Percentiles rank a stretch among this genome's conserved stretches.
Evolutionary conservation across 768 basidiomycete genomes (phyloP).

Genomic region (Pleurotus sapidus): DNA sequence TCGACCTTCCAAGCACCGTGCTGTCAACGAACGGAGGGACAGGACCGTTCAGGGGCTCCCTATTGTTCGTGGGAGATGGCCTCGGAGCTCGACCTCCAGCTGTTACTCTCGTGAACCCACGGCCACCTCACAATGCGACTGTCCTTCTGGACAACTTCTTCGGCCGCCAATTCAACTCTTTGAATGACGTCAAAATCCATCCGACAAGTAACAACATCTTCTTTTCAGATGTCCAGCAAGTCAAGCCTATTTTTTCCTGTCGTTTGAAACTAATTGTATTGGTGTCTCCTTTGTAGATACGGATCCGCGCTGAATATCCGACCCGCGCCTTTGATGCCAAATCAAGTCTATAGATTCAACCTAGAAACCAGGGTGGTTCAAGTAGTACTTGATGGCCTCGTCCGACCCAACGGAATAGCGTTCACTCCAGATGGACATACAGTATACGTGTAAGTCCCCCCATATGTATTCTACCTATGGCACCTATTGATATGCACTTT

Average conservation of each 20-base stretch:
- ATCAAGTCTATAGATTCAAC: conserved; percentile 77
- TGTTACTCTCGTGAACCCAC: conserved; percentile 62
- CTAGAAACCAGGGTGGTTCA: conserved; percentile 60
- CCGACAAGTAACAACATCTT: conserved; percentile 62
- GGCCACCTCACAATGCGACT: conserved; percentile 60
- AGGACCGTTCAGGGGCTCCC: conserved; percentile 53
- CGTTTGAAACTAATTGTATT: neutral
- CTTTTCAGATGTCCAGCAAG: conserved; percentile 74
- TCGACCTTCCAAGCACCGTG: conserved; percentile 52
- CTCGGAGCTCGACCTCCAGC: conserved; percentile 60
- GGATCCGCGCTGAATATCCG: conserved; percentile 67
- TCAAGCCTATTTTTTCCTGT: neutral
- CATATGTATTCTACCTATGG: neutral
- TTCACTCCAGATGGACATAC: conserved; percentile 60
- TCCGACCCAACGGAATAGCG: conserved; percentile 70
- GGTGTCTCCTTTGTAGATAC: conserved; percentile 37
- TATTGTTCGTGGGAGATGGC: conserved; percentile 64
- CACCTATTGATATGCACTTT: neutral
- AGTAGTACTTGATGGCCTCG: conserved; percentile 74
- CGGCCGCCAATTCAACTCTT: conserved; percentile 77
- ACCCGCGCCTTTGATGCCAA: conserved; percentile 60
- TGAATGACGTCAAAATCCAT: conserved; percentile 77
- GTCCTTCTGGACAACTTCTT: conserved; percentile 76
- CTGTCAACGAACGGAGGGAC: conserved; percentile 77
- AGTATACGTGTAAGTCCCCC: conserved; percentile 53